Evolutionary conservation across 1,139 yeast species (phyloP).

Genomic region (Trichomonascaceae sp.): DNA sequence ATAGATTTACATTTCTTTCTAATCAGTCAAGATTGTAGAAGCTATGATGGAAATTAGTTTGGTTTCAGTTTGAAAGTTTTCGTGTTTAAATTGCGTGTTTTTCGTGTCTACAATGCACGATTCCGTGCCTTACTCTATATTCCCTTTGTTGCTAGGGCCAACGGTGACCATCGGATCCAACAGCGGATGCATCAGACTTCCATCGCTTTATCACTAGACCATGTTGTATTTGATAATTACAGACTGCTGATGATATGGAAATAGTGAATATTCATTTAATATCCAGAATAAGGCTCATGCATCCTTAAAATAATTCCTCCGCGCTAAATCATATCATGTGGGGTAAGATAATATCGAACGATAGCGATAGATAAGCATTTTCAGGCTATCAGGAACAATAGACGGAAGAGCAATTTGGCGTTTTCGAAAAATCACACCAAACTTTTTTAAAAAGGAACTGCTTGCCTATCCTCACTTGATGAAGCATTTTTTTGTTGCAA

Average conservation of each 20-base stretch:
- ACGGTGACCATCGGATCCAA: background rate
- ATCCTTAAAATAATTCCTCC: background rate
- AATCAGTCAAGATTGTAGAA: background rate
- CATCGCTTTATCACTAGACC: no score
- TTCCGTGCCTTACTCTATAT: background rate
- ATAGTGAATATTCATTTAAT: background rate
- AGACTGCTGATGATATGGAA: background rate
- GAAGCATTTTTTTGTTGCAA: background rate
- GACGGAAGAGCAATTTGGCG: background rate
- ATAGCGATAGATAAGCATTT: background rate
- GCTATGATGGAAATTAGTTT: background rate
- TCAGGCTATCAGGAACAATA: background rate
- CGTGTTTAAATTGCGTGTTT: no score
- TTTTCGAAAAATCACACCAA: background rate
- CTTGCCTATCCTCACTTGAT: background rate
- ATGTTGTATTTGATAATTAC: background rate
- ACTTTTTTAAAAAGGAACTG: background rate
- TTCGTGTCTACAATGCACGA: background rate
- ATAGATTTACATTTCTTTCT: no score
- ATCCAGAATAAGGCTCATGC: background rate
- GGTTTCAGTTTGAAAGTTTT: no score
- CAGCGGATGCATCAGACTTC: no score
- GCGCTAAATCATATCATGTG: background rate
- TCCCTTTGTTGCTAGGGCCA: background rate
- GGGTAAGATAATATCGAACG: background rate